Evolutionary conservation across 208 protist genomes (phyloP).

Genomic region (Strigomonas culicis): DNA sequence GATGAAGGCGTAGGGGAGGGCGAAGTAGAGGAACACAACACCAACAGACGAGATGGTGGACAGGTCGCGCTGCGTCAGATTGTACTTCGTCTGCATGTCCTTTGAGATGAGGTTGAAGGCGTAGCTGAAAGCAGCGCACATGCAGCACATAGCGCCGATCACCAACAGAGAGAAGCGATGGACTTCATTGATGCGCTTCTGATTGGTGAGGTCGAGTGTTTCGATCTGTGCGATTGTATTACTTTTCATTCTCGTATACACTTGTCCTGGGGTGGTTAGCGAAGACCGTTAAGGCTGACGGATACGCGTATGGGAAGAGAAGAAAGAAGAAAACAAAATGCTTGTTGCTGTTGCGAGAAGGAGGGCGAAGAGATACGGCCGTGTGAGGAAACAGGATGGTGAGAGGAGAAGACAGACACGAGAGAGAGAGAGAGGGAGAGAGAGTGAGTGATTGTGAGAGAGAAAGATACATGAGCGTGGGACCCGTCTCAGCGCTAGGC

Average conservation of each 20-base stretch:
- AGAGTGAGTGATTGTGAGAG: not conserved
- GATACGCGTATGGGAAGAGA: too few relatives aligned
- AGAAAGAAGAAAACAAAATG: too few relatives aligned
- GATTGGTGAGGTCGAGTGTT: conserved; percentile 2
- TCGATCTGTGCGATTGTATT: not conserved
- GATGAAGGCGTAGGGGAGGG: conserved; percentile 25
- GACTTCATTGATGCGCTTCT: conserved; percentile 13
- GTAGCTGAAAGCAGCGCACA: conserved; percentile 18
- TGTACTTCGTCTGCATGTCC: conserved; percentile 22
- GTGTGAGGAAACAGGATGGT: not conserved
- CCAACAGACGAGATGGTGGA: conserved; percentile 36
- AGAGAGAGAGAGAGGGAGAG: not conserved
- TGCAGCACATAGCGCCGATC: conserved; percentile 11
- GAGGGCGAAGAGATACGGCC: not conserved
- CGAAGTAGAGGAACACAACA: conserved; percentile 20
- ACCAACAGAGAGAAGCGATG: conserved; percentile 10
- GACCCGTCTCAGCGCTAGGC: too few relatives aligned
- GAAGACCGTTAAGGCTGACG: too few relatives aligned
- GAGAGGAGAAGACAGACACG: not conserved
- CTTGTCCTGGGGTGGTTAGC: too few relatives aligned
- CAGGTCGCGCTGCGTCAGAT: conserved; percentile 38
- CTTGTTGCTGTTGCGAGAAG: not conserved
- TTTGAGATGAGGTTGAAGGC: conserved; percentile 23
- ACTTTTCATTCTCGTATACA: too few relatives aligned
- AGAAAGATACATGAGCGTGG: too few relatives aligned